These are phyloP conservation scores for Lepiota brunneoincarnata DNA, from an alignment of 768 basidiomycete genomes.

Conservation along the genomic window DNA sequence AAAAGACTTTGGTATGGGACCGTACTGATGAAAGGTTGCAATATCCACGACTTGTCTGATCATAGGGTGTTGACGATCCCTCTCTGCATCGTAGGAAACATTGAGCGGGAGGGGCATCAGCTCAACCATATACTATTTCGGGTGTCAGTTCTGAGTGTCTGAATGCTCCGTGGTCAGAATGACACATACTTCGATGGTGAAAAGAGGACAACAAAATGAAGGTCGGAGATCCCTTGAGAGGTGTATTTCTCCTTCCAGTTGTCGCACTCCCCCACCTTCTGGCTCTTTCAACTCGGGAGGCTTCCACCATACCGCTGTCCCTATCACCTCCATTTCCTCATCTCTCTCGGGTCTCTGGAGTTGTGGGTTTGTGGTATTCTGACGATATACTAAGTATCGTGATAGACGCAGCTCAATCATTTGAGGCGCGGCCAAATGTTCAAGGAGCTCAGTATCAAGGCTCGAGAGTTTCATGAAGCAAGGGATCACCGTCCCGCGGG, in stretches of 20 bases:
- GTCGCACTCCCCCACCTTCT: background rate
- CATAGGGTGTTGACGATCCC: background rate
- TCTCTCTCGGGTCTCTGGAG: background rate
- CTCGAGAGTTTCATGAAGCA: slow-evolving; percentile 19
- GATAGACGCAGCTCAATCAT: background rate
- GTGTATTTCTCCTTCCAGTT: slow-evolving; percentile 23
- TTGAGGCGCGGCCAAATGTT: background rate
- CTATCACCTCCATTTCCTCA: slow-evolving; percentile 4
- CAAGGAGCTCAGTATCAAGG: slow-evolving; percentile 7
- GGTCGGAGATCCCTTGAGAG: slow-evolving; percentile 16
- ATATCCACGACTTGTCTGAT: background rate
- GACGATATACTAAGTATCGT: background rate
- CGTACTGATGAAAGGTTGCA: background rate
- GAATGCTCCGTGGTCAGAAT: background rate
- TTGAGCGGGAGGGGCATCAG: slow-evolving; percentile 10
- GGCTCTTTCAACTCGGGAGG: slow-evolving; percentile 10
- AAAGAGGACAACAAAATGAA: slow-evolving; percentile 9
- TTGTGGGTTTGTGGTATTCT: background rate
- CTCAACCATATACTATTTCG: slow-evolving; percentile 15
- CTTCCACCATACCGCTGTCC: slow-evolving; percentile 17
- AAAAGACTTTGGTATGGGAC: background rate
- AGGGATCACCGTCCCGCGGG: slow-evolving; percentile 21
- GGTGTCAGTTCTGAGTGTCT: background rate
- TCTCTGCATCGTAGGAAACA: background rate
- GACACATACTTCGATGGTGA: slow-evolving; percentile 16